A percentile compares a stretch with the other conserved stretches of the same genome.
phyloP scores from a whole-genome alignment of 345 rosid genomes.

The Citrus sp. region DNA sequence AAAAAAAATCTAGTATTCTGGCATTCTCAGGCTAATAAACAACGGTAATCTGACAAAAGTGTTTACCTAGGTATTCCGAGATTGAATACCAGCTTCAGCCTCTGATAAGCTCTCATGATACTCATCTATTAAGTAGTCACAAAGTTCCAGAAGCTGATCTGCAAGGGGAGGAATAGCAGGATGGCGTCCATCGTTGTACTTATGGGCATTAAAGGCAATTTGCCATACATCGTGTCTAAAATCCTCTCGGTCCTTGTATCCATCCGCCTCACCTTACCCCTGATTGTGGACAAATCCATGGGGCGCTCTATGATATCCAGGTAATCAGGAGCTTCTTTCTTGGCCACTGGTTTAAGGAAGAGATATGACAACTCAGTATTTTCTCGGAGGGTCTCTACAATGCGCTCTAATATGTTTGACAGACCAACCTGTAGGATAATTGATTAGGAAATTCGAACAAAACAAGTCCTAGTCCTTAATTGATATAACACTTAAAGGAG shows the following conservation, averaged over 20 bases:
- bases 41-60: background rate
- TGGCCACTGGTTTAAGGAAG: slow-evolving; percentile 80
- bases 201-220: slow-evolving; percentile 72
- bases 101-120: slow-evolving; percentile 37
- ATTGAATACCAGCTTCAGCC: slow-evolving; percentile 67
- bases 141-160: slow-evolving; percentile 90
- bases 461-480: background rate
- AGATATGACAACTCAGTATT: slow-evolving; percentile 69
- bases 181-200: slow-evolving; percentile 76
- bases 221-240: slow-evolving; percentile 94
- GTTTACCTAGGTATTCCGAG: slow-evolving; percentile 21
- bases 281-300: slow-evolving; percentile 86
- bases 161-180: slow-evolving; percentile 94
- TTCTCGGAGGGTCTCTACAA: slow-evolving; percentile 64
- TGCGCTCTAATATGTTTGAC: slow-evolving; percentile 70
- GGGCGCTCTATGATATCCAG: slow-evolving; percentile 51
- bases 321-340: slow-evolving; percentile 95
- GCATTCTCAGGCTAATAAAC: slow-evolving; percentile 5
- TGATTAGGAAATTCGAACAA: background rate
- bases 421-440: slow-evolving; percentile 63
- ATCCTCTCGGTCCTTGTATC: slow-evolving; percentile 65
- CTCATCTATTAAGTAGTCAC: slow-evolving; percentile 70
- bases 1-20: background rate
- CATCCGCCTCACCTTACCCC: slow-evolving; percentile 81
- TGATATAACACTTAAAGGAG: background rate